Conservation (phyloP, 768 basidiomycete species). For the Coprinopsis marcescibilis region DNA sequence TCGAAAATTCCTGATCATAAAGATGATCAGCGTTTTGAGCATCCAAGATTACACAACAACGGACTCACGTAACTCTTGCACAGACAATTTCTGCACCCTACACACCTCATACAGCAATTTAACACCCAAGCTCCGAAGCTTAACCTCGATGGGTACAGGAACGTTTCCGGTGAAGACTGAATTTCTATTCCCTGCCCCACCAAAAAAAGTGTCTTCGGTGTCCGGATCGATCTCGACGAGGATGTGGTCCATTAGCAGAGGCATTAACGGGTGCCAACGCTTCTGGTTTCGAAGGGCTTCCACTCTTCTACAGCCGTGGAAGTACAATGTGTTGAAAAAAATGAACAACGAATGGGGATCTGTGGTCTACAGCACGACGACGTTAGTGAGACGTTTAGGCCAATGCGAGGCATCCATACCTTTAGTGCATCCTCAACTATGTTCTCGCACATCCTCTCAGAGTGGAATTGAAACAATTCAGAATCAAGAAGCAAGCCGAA, state of each 20-base stretch:
- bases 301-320: conserved; percentile 62
- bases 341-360: conserved; percentile 83
- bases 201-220: conserved; percentile 55
- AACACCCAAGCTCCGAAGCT: conserved; percentile 66
- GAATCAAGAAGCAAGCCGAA: conserved; percentile 71
- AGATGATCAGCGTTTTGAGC: background rate
- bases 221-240: conserved; percentile 77
- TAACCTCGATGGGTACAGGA: conserved; percentile 76
- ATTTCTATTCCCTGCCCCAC: conserved; percentile 32
- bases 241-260: conserved; percentile 80
- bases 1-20: conserved; percentile 65
- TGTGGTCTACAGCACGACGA: conserved; percentile 50
- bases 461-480: conserved; percentile 87
- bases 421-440: conserved; percentile 62
- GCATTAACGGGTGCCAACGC: conserved; percentile 79
- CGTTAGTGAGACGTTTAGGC: conserved; percentile 10
- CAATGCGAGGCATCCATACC: conserved; percentile 34
- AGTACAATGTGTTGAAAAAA: conserved; percentile 70
- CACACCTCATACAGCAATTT: conserved; percentile 88
- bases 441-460: conserved; percentile 85
- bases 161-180: conserved; percentile 27
- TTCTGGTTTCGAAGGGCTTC: conserved; percentile 74
- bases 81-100: conserved; percentile 77
- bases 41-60: background rate
- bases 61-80: conserved; percentile 71